Conservation (phyloP, 345 rosid genomes). For the Anacardium occidentale region DNA sequence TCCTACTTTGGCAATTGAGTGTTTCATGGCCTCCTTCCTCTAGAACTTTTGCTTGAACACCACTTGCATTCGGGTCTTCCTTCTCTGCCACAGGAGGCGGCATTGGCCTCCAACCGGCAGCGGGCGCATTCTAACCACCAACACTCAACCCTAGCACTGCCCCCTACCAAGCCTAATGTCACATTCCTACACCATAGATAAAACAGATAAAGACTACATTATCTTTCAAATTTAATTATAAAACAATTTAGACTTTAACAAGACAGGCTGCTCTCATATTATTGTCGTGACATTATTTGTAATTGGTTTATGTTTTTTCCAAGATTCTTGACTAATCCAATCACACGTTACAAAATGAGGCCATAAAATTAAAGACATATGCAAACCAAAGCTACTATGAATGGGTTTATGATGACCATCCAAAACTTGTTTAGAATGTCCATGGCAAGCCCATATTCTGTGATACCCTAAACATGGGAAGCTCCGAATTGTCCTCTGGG, state of each 20-base stretch:
- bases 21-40: constrained; percentile 56
- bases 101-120: constrained; percentile 63
- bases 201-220: neutral
- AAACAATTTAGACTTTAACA: too few species aligned
- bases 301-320: too few species aligned
- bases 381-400: constrained; percentile 43
- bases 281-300: too few species aligned
- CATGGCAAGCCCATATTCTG: constrained; percentile 20
- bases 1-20: constrained; percentile 42
- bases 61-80: constrained; percentile 71
- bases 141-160: constrained; percentile 45
- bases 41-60: constrained; percentile 73
- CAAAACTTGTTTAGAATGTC: constrained; percentile 11
- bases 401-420: constrained; percentile 20
- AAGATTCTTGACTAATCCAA: too few species aligned
- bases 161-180: constrained; percentile 44
- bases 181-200: constrained; percentile 34
- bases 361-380: too few species aligned
- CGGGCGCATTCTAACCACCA: constrained; percentile 42
- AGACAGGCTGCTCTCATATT: too few species aligned
- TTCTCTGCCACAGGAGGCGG: constrained; percentile 61
- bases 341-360: too few species aligned
- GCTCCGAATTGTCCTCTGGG: neutral
- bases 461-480: constrained; percentile 26
- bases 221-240: too few species aligned